phyloP scores from a whole-genome alignment of 2,329 filamentous ascomycete species.

The Amesomyces nigricolor region DNA sequence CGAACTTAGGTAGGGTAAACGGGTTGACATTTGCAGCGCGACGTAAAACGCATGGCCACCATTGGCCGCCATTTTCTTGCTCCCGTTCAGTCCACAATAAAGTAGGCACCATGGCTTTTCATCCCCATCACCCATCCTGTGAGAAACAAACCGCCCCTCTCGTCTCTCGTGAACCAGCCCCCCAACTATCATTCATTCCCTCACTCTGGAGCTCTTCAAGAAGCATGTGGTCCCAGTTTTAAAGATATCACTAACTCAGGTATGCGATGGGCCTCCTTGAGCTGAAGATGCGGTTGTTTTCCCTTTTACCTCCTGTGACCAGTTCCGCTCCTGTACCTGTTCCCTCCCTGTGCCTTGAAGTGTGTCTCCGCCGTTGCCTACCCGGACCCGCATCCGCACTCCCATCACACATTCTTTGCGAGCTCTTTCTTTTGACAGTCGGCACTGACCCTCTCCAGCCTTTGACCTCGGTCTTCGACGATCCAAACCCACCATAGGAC shows the following conservation, averaged over 20 bases:
- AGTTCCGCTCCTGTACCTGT: no score
- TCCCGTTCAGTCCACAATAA: no score
- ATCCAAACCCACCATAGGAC: not conserved
- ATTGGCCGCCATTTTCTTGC: no score
- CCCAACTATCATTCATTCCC: not conserved
- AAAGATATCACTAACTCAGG: not conserved
- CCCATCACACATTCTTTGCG: not conserved
- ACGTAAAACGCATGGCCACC: no score
- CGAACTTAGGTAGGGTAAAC: no score
- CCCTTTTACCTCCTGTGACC: no score
- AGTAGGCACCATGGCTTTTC: not conserved
- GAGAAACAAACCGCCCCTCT: slow-evolving; percentile 1
- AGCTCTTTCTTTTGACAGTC: not conserved
- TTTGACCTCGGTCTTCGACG: not conserved
- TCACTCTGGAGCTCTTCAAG: not conserved
- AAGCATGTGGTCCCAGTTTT: not conserved
- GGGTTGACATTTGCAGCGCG: not conserved
- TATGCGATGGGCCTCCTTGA: not conserved
- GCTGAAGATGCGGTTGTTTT: not conserved
- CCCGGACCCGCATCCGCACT: not conserved
- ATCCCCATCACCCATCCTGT: not conserved
- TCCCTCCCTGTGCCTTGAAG: not conserved
- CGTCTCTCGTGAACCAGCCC: not conserved
- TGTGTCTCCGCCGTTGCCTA: not conserved
- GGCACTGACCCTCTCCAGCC: not conserved